phyloP scores from a whole-genome alignment of 2,329 filamentous ascomycete species.

The Pyricularia pennisetigena region DNA sequence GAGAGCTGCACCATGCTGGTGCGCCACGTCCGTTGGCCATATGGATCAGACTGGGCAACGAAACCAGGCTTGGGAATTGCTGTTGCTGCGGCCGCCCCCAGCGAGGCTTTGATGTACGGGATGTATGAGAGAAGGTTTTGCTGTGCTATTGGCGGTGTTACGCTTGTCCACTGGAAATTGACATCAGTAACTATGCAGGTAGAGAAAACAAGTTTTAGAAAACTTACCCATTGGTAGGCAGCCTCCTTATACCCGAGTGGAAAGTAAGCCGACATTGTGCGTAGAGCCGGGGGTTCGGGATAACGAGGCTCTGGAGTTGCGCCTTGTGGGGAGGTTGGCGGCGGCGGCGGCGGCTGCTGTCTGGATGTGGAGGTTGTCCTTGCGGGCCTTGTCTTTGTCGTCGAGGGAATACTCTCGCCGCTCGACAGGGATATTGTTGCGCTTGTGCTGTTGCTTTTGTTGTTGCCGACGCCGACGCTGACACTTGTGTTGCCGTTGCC shows the following conservation, averaged over 20 bases:
- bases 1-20: slow-evolving; percentile 75
- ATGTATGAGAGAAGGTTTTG: slow-evolving; percentile 80
- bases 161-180: slow-evolving; percentile 61
- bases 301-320: slow-evolving; percentile 4
- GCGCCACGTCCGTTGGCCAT: slow-evolving; percentile 77
- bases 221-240: slow-evolving; percentile 77
- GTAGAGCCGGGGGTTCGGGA: not conserved
- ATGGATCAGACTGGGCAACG: slow-evolving; percentile 51
- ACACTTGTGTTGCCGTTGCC: not conserved
- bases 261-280: slow-evolving; percentile 53
- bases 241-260: slow-evolving; percentile 88
- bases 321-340: slow-evolving; percentile 14
- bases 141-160: slow-evolving; percentile 78
- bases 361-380: not conserved
- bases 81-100: slow-evolving; percentile 47
- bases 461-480: not conserved
- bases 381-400: not conserved
- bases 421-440: not conserved
- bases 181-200: slow-evolving; percentile 6
- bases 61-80: slow-evolving; percentile 15
- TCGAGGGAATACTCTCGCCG: not conserved
- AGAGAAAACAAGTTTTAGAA: not conserved
- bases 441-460: not conserved
- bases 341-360: slow-evolving; percentile 14
- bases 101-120: slow-evolving; percentile 55